Conservation (phyloP, 768 basidiomycete genomes). For the Boletus subcaerulescens region DNA sequence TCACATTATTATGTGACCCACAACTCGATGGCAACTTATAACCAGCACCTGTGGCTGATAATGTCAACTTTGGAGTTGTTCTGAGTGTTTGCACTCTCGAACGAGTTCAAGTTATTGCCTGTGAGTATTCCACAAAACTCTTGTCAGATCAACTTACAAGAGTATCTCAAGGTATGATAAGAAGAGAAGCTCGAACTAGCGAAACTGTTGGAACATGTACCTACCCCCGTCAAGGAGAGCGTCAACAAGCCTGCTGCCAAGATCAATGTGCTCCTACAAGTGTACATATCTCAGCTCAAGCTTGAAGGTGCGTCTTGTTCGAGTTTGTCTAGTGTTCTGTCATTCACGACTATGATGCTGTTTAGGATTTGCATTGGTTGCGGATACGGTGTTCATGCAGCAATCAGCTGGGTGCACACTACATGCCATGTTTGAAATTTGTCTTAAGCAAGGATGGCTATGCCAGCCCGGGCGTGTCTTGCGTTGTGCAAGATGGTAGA, state of each 20-base stretch:
- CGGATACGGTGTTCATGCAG: neutral
- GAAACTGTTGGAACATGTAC: neutral
- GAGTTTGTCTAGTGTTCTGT: neutral
- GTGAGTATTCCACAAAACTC: neutral
- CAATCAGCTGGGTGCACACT: neutral
- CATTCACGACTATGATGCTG: neutral
- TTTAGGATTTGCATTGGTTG: constrained; percentile 3
- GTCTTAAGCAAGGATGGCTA: neutral
- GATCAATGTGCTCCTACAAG: neutral
- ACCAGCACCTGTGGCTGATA: too few relatives aligned
- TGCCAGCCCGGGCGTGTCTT: too few relatives aligned
- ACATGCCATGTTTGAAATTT: constrained; percentile 1
- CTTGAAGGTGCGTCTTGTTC: neutral
- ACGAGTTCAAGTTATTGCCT: constrained; percentile 3
- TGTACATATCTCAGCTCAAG: constrained; percentile 1
- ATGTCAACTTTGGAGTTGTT: neutral
- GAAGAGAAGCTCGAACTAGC: neutral
- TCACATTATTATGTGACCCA: neutral
- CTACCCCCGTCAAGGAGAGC: neutral
- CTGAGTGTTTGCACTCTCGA: neutral
- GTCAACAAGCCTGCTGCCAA: too few relatives aligned
- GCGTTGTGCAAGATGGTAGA: too few relatives aligned
- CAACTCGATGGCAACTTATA: too few relatives aligned
- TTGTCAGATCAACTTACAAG: neutral
- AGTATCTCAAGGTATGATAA: too few relatives aligned